Evolutionary conservation across 1,284 basidiomycete species (phyloP).

Genomic region (Termitomyces sp.): DNA sequence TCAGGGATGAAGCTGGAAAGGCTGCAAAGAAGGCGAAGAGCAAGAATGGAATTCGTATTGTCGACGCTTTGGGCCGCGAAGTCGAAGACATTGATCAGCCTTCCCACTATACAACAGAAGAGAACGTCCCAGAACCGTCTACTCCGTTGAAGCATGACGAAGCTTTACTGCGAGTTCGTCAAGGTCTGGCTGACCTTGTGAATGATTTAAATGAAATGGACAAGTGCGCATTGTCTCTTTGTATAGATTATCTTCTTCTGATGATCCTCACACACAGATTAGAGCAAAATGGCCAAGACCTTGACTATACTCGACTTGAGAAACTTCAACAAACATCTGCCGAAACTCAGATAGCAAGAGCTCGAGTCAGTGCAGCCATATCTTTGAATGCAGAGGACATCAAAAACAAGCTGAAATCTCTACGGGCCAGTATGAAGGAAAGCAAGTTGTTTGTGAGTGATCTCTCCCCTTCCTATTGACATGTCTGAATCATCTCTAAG

Average conservation of each 20-base stretch:
- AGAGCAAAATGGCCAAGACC: slow-evolving; percentile 23
- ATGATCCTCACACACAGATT: slow-evolving; percentile 16
- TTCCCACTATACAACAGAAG: slow-evolving; percentile 16
- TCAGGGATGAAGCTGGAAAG: slow-evolving; percentile 11
- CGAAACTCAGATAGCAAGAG: slow-evolving; percentile 43
- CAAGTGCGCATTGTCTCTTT: slow-evolving; percentile 32
- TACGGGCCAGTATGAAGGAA: slow-evolving; percentile 33
- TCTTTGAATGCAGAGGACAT: slow-evolving; percentile 33
- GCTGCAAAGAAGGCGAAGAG: slow-evolving; percentile 19
- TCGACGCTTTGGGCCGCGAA: slow-evolving; percentile 65
- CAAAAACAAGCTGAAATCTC: slow-evolving; percentile 29
- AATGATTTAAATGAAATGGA: slow-evolving; percentile 52
- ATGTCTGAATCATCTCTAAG: slow-evolving; percentile 8
- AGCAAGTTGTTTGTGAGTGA: slow-evolving; percentile 24
- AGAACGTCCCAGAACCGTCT: slow-evolving; percentile 24
- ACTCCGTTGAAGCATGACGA: slow-evolving; percentile 40
- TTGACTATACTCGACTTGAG: slow-evolving; percentile 41
- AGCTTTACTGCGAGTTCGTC: slow-evolving; percentile 49
- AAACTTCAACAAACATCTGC: slow-evolving; percentile 52
- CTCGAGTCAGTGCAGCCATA: slow-evolving; percentile 38
- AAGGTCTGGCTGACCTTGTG: slow-evolving; percentile 50
- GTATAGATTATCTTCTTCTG: not conserved
- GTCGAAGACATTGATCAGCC: slow-evolving; percentile 32
- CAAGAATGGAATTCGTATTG: slow-evolving; percentile 47
- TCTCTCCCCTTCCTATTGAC: not conserved